A percentile compares a stretch with the other conserved stretches of the same genome.
Conservation (phyloP, 2,329 filamentous ascomycete genomes). For the Microsporum canis region DNA sequence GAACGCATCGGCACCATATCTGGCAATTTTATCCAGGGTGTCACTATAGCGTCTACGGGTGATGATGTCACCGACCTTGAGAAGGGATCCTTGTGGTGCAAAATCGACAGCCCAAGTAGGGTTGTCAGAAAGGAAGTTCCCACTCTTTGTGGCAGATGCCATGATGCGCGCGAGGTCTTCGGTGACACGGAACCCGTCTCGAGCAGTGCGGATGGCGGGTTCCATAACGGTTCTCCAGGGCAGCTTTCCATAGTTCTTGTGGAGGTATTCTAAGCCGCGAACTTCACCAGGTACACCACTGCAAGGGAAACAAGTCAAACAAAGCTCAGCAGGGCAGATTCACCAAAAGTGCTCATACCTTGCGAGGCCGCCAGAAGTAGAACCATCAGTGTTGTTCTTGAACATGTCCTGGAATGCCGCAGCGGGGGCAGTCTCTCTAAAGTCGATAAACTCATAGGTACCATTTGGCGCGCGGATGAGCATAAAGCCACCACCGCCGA, state of each 20-base stretch:
- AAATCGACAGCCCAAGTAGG: conserved; percentile 79
- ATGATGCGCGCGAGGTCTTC: conserved; percentile 68
- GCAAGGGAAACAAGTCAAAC: neutral
- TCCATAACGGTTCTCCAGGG: conserved; percentile 61
- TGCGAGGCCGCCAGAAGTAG: conserved; percentile 61
- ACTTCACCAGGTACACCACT: conserved; percentile 51
- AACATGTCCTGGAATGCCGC: conserved; percentile 81
- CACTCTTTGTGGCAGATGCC: conserved; percentile 36
- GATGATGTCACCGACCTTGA: conserved; percentile 65
- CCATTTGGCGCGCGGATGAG: conserved; percentile 62
- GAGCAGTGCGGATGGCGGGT: conserved; percentile 63
- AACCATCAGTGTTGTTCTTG: conserved; percentile 53
- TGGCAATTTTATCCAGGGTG: conserved; percentile 66
- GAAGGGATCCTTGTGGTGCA: conserved; percentile 64
- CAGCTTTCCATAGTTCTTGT: conserved; percentile 48
- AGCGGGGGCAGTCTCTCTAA: conserved; percentile 75
- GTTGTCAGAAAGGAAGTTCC: conserved; percentile 62
- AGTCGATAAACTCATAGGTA: conserved; percentile 78
- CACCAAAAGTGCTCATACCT: conserved; percentile 26
- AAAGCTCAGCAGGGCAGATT: neutral
- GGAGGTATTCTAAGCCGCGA: conserved; percentile 66
- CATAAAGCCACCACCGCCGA: conserved; percentile 87
- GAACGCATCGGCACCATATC: conserved; percentile 60
- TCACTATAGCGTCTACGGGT: conserved; percentile 70
- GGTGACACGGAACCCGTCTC: conserved; percentile 61